These are phyloP conservation scores for Agastache rugosa DNA, from an alignment of 257 asterid genomes.

Conservation along the genomic window DNA sequence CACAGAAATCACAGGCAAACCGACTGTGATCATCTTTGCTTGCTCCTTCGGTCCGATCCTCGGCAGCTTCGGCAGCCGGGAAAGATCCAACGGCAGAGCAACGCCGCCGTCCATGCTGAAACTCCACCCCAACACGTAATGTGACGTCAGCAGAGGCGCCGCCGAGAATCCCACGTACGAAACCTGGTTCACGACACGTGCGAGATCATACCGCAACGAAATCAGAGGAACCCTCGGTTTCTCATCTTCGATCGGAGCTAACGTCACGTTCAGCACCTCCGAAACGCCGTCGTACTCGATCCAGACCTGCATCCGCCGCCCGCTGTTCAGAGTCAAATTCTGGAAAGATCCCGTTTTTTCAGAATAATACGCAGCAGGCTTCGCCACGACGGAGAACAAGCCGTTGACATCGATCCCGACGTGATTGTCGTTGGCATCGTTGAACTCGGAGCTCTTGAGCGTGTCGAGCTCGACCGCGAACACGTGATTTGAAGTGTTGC, in stretches of 20 bases:
- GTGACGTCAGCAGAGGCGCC: conserved; percentile 51
- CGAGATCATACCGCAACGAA: conserved; percentile 42
- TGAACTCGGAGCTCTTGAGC: conserved; percentile 44
- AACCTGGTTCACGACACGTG: conserved; percentile 41
- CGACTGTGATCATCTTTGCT: conserved; percentile 42
- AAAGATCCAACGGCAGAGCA: conserved; percentile 48
- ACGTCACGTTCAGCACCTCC: conserved; percentile 44
- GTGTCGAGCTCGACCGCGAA: conserved; percentile 72
- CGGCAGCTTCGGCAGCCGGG: conserved; percentile 62
- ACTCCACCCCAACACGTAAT: conserved; percentile 74
- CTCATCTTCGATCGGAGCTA: conserved; percentile 43
- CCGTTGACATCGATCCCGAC: conserved; percentile 63
- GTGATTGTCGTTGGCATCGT: conserved; percentile 59
- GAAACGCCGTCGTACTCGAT: conserved; percentile 51
- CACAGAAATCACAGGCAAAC: conserved; percentile 42
- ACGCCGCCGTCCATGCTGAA: conserved; percentile 47
- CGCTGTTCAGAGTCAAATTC: conserved; percentile 54
- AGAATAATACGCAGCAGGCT: conserved; percentile 51
- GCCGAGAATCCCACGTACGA: conserved; percentile 76
- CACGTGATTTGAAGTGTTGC: conserved; percentile 53
- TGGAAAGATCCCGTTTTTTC: conserved; percentile 31
- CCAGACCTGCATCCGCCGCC: conserved; percentile 58
- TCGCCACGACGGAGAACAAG: conserved; percentile 34
- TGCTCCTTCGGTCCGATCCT: conserved; percentile 45
- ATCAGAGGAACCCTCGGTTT: conserved; percentile 58